Base-by-base conservation (phyloP, 116 monocot genomes). In the Posidonia oceanica region DNA sequence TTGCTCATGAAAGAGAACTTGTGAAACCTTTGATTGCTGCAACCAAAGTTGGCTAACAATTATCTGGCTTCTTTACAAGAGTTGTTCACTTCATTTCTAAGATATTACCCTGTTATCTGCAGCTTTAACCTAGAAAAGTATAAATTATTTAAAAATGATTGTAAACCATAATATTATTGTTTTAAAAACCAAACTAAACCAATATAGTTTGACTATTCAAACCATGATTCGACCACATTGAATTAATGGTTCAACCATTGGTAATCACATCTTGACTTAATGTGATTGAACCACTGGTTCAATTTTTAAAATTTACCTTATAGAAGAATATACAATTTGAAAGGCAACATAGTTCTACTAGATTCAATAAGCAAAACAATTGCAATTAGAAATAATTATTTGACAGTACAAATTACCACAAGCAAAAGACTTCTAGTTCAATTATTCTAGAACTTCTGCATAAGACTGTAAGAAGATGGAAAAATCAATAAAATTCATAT, bases 1-100 rank as follows among this genome's bases (percentile, higher is more conserved):
- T 88, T 90, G 93, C 5, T 88, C 86, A 67, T 90, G 93, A 64
- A 90, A 98, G 41, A 98, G 90, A 78, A 98, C 87, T 77, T 81
- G 98, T n/a, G 83, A 80, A 38, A 98, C 93, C 71, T n/a, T n/a
- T n/a, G n/a, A n/a, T n/a, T n/a, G n/a, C n/a, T n/a, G n/a, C n/a
- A n/a, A n/a, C n/a, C n/a, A n/a, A n/a, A n/a, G n/a, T n/a, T n/a
- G n/a, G n/a, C 44, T 44, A 10, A 1, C 6, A 36, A 36, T 8
- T 13, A 8, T 29, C 14, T 61, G 36, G 22, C 18, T 61, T 20
- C 4, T 7, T 41, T n/a, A n/a, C n/a, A n/a, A n/a, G n/a, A 40
- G 40, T 17, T 65, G 65, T 42, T n/a, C n/a, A n/a, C n/a, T 4
- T 15, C 56, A 77, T 4, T 61, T 70, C 76, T 81, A 15, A 98